Conservation (phyloP, 164 flowering plant genomes). For the Magnolia kwangsiensis region DNA sequence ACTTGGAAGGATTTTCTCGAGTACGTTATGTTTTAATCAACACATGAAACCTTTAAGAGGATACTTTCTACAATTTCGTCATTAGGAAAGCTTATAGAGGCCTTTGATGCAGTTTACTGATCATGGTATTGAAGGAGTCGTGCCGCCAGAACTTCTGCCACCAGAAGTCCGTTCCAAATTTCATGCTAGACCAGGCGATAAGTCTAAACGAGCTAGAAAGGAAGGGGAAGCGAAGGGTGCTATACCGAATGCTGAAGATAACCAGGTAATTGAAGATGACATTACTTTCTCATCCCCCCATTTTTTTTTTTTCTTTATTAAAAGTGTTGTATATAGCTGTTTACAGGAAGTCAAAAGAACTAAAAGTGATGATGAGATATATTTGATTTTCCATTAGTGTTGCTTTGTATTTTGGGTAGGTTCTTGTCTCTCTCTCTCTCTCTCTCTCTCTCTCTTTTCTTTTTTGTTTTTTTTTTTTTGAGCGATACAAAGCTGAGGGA, state of each 20-base stretch:
- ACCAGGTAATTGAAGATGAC: conserved; percentile 46
- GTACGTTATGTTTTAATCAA: conserved; percentile 30
- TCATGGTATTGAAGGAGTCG: conserved; percentile 89
- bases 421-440: no score
- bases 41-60: not conserved
- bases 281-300: not conserved
- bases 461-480: no score
- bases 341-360: not conserved
- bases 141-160: conserved; percentile 86
- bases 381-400: no score
- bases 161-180: conserved; percentile 70
- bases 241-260: conserved; percentile 55
- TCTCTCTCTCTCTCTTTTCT: not conserved
- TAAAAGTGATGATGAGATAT: not conserved
- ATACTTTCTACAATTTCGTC: conserved; percentile 1
- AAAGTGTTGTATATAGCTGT: not conserved
- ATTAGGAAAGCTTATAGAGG: not conserved
- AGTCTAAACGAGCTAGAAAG: conserved; percentile 82
- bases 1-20: conserved; percentile 95
- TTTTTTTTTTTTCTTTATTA: no score
- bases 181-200: conserved; percentile 67
- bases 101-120: conserved; percentile 76
- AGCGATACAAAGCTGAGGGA: no score
- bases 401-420: no score
- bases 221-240: conserved; percentile 67